Evolutionary conservation across 2,329 filamentous ascomycete genomes (phyloP), one percentile per base, ranked within the genome.

Genomic region (Calonectria montana): DNA sequence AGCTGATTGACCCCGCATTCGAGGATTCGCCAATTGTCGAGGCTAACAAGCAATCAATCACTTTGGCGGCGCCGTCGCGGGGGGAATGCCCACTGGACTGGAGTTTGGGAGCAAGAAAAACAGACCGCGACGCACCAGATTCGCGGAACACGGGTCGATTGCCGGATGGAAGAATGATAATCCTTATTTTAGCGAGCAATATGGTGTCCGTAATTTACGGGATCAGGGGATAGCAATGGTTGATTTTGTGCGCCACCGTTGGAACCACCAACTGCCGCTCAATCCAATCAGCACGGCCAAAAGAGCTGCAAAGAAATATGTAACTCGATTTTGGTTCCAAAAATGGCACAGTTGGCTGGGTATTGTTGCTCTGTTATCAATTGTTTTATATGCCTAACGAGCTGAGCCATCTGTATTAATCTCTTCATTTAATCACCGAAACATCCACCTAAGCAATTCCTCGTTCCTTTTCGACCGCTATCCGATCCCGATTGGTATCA

Each of bases 401-500:
- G 5, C n/a, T 25, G 31, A 7, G 5, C n/a, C 53, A 23, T 12
- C 31, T 3, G 10, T 53, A 37, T 21, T 39, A 9, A 15, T 50
- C 43, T 23, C 21, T 23, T 59, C 7, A 16, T 23, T 59, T 4
- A 10, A 25, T 39, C 29, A 6, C 31, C 31, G 9, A 4, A 12
- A 2, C 13, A 7, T 13, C 21, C 1, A 7, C 7, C 18, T 35
- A 59, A 9, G 18, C 53, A 31, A 89, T 81, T 12, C 85, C 85
- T 37, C 69, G 80, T 15, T 77, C 77, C 70, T 76, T 84, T 79
- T 90, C 88, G 5, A 74, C 78, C 4, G 65, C 74, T 73, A 82
- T 83, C 77, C 89, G 84, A 73, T 86, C 83, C 27, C 80, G 77
- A 76, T 91, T 88, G 2, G 81, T 80, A 27, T 86, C 85, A 18